These are phyloP conservation scores for Pelargonium cotyledonis DNA, from an alignment of 441 rosid species.

Conservation along the genomic window DNA sequence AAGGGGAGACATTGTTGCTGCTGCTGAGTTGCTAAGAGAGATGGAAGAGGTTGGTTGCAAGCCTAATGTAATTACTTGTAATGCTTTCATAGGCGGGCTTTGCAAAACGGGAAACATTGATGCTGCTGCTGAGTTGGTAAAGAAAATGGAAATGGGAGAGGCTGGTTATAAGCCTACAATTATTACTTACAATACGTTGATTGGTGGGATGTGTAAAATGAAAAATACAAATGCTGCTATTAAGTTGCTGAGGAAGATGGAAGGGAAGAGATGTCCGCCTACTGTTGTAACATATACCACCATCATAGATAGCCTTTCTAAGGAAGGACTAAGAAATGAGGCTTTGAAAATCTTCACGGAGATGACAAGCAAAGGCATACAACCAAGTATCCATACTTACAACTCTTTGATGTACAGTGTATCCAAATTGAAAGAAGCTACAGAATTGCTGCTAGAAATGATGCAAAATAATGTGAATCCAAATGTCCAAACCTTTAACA, in stretches of 20 bases:
- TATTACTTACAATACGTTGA: not conserved
- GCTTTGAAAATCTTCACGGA: no score
- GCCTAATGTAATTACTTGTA: not conserved
- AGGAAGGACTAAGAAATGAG: not conserved
- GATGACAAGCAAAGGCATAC: no score
- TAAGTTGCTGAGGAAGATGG: not conserved
- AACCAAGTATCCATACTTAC: no score
- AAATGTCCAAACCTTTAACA: no score
- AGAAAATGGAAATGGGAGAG: not conserved
- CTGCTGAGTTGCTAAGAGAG: not conserved
- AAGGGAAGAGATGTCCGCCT: not conserved
- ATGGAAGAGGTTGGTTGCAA: not conserved
- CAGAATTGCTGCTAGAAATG: no score
- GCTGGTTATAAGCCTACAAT: not conserved
- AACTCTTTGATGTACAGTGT: no score
- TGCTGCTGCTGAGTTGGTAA: not conserved
- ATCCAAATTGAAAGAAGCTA: no score
- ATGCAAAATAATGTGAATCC: no score
- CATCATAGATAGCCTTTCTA: not conserved
- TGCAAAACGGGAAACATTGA: not conserved
- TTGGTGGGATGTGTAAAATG: not conserved
- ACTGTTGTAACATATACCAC: not conserved
- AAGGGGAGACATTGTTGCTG: not conserved
- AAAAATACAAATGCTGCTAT: not conserved
- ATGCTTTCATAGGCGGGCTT: not conserved